Conservation (phyloP, 495 filamentous ascomycete species). For the Aspergillus panamensis region DNA sequence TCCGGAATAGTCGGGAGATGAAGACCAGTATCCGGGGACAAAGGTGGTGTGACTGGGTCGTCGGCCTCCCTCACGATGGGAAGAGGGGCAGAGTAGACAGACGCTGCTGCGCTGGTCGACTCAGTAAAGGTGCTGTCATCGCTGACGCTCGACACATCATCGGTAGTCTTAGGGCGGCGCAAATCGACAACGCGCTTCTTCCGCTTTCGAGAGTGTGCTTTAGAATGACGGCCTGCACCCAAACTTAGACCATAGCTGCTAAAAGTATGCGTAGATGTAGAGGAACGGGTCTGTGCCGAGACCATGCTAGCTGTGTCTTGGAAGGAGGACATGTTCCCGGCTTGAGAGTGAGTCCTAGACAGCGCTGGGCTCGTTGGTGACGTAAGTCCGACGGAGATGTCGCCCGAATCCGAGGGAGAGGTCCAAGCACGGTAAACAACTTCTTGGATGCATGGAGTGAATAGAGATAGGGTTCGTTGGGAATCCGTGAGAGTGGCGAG, state of each 20-base stretch:
- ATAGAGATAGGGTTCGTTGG: constrained; percentile 80
- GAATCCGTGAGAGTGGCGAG: constrained; percentile 74
- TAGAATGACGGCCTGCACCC: constrained; percentile 60
- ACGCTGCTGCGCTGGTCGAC: constrained; percentile 36
- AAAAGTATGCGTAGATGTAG: constrained; percentile 33
- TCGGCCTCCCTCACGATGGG: constrained; percentile 40
- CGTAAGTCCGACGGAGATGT: constrained; percentile 53
- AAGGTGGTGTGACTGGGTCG: constrained; percentile 46
- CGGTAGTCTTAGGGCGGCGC: constrained; percentile 58
- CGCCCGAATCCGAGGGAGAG: constrained; percentile 67
- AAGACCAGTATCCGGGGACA: constrained; percentile 33
- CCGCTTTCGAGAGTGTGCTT: constrained; percentile 67
- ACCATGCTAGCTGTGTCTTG: constrained; percentile 43
- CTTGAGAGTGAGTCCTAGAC: constrained; percentile 57
- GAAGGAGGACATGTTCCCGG: constrained; percentile 56
- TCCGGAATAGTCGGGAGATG: constrained; percentile 41
- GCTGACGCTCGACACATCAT: constrained; percentile 54
- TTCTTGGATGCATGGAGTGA: constrained; percentile 78
- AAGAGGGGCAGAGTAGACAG: constrained; percentile 43
- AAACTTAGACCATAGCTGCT: constrained; percentile 58
- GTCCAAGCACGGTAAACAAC: constrained; percentile 91
- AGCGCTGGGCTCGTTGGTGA: constrained; percentile 52
- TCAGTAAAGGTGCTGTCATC: constrained; percentile 46
- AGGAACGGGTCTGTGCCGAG: constrained; percentile 39
- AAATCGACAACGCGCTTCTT: constrained; percentile 95